These are phyloP conservation scores for Saccharomycopsis sp. DNA, from an alignment of 805 yeast genomes.

Conservation along the genomic window DNA sequence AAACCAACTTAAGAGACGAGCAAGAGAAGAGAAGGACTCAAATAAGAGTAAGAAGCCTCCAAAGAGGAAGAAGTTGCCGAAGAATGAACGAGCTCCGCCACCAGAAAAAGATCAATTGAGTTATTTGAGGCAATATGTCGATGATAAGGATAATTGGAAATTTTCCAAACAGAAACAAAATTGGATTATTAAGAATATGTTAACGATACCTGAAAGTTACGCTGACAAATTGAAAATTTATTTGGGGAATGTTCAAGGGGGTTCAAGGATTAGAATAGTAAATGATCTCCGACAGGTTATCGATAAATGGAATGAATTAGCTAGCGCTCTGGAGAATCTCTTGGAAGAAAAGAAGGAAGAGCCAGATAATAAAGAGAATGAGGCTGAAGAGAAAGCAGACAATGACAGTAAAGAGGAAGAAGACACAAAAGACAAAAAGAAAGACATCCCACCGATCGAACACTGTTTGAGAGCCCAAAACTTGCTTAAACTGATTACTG, in stretches of 20 bases:
- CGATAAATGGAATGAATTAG: constrained; percentile 46
- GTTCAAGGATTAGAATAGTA: constrained; percentile 51
- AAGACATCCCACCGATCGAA: constrained; percentile 27
- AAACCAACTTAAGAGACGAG: constrained; percentile 31
- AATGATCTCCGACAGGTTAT: constrained; percentile 42
- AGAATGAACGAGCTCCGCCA: constrained; percentile 50
- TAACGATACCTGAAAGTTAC: constrained; percentile 45
- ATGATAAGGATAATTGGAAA: constrained; percentile 63
- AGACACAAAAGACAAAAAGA: constrained; percentile 19
- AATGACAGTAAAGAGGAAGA: constrained; percentile 20
- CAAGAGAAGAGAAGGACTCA: constrained; percentile 20
- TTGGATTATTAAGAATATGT: constrained; percentile 67
- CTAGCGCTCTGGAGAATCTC: constrained; percentile 12
- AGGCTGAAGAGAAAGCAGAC: constrained; percentile 12
- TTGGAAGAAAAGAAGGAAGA: constrained; percentile 22
- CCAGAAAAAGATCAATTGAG: constrained; percentile 71
- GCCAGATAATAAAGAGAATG: constrained; percentile 24
- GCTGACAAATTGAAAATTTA: constrained; percentile 44
- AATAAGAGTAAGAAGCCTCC: constrained; percentile 47
- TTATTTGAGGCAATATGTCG: constrained; percentile 51
- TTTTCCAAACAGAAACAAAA: constrained; percentile 83
- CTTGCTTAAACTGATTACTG: constrained; percentile 31
- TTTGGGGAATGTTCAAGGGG: constrained; percentile 61
- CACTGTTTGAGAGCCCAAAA: constrained; percentile 37
- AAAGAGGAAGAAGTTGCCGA: constrained; percentile 63